phyloP scores from a whole-genome alignment of 208 protist genomes.

The Crithidia bombi region DNA sequence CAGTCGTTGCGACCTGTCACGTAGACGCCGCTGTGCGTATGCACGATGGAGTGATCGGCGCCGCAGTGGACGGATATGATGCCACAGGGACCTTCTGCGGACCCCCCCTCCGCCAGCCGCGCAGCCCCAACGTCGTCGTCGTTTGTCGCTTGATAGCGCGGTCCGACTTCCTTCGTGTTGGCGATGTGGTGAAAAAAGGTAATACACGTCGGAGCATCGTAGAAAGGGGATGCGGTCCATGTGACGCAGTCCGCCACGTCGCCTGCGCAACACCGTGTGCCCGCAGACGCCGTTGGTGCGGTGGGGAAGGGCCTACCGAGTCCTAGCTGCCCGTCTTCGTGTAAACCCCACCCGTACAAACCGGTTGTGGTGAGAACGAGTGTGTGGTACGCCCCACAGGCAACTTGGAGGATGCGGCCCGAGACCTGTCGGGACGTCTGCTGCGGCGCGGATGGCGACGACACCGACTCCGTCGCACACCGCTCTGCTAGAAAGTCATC shows the following conservation, averaged over 20 bases:
- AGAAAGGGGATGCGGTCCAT: background rate
- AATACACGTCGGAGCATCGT: constrained; percentile 43
- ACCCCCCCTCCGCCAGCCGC: background rate
- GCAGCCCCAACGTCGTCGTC: too few relatives aligned
- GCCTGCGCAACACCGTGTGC: background rate
- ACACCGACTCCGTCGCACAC: background rate
- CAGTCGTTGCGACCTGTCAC: constrained; percentile 75
- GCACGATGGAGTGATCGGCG: constrained; percentile 77
- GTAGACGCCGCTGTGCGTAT: constrained; percentile 58
- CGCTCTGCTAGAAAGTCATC: constrained; percentile 29
- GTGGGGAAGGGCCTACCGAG: constrained; percentile 35
- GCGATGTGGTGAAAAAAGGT: constrained; percentile 53
- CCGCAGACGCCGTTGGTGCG: background rate
- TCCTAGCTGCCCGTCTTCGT: constrained; percentile 85
- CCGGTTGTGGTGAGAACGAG: constrained; percentile 69
- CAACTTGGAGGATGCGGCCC: constrained; percentile 38
- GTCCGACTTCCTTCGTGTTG: too few relatives aligned
- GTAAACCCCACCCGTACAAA: constrained; percentile 78
- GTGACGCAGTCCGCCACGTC: background rate
- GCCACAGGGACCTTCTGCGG: background rate
- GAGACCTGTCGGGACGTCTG: background rate
- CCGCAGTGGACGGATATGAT: constrained; percentile 59
- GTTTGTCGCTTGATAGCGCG: too few relatives aligned
- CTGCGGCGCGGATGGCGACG: background rate
- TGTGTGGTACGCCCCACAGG: constrained; percentile 87